A percentile compares a stretch with the other conserved stretches of the same genome.
These are phyloP conservation scores for Phalaenopsis equestris DNA, from an alignment of 106 monocot species.

Conservation along the genomic window DNA sequence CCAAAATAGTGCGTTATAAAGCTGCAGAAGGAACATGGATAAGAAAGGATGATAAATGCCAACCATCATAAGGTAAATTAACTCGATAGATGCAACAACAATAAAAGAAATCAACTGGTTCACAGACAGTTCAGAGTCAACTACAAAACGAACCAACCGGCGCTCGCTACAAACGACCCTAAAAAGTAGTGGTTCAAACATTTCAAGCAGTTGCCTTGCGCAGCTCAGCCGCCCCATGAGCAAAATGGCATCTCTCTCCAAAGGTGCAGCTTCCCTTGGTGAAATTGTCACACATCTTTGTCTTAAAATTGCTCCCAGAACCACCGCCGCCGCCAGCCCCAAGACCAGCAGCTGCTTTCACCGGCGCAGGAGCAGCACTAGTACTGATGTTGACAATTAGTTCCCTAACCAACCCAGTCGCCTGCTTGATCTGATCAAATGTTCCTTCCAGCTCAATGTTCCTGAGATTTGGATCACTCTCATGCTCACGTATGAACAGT, in stretches of 20 bases:
- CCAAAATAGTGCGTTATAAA: too few species aligned
- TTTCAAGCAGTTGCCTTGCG: conserved; percentile 29
- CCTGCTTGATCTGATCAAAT: conserved; percentile 72
- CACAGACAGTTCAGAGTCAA: too few species aligned
- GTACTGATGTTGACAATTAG: conserved; percentile 43
- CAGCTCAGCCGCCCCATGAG: conserved; percentile 57
- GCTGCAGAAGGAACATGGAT: too few species aligned
- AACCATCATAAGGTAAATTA: too few species aligned
- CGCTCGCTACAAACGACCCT: too few species aligned
- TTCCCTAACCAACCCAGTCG: conserved; percentile 60
- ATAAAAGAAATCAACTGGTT: too few species aligned
- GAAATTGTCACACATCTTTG: conserved; percentile 71
- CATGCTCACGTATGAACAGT: conserved; percentile 62
- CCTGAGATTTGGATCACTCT: conserved; percentile 47
- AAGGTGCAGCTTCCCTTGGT: conserved; percentile 59
- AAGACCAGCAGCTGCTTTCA: not conserved
- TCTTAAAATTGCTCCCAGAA: conserved; percentile 40
- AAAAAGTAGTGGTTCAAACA: too few species aligned
- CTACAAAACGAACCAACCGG: too few species aligned
- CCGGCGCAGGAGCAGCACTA: conserved; percentile 1
- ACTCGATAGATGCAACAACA: too few species aligned
- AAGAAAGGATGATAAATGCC: too few species aligned
- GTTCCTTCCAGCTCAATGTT: conserved; percentile 79
- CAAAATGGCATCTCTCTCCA: conserved; percentile 72
- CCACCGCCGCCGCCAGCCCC: not conserved